Conservation (phyloP, 1,284 basidiomycete genomes). For the Boletus semigastroideus region DNA sequence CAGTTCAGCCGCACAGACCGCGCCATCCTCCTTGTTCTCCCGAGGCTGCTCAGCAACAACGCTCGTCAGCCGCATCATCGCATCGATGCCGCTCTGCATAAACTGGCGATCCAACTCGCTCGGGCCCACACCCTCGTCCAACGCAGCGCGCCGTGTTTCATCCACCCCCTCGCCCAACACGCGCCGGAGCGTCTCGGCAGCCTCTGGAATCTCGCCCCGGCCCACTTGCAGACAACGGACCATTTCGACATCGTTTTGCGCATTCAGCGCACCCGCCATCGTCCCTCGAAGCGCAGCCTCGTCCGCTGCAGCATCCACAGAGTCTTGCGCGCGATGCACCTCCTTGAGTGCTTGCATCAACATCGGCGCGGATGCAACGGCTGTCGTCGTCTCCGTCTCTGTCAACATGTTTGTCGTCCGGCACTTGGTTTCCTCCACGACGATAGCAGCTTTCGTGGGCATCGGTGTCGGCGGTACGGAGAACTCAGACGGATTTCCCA, state of each 20-base stretch:
- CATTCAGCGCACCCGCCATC: conserved; percentile 56
- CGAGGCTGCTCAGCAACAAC: conserved; percentile 1
- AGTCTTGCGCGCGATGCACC: conserved; percentile 51
- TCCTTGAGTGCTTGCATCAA: conserved; percentile 31
- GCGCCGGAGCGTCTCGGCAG: conserved; percentile 73
- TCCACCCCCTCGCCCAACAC: conserved; percentile 42
- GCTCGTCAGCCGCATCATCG: conserved; percentile 44
- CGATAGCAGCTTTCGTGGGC: conserved; percentile 12
- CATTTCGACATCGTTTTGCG: conserved; percentile 63
- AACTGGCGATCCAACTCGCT: conserved; percentile 42
- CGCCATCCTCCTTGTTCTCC: conserved; percentile 7
- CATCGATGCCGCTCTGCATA: conserved; percentile 49
- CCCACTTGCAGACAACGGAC: conserved; percentile 61
- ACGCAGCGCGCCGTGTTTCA: neutral
- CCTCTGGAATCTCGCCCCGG: conserved; percentile 73
- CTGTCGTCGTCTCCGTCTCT: neutral
- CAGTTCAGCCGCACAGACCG: conserved; percentile 37
- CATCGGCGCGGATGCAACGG: neutral
- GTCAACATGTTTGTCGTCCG: neutral
- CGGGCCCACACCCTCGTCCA: neutral
- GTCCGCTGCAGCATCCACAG: conserved; percentile 54
- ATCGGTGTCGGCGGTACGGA: conserved; percentile 11
- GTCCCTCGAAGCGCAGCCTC: conserved; percentile 55
- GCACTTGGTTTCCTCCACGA: conserved; percentile 1
- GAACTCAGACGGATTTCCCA: neutral